Conservation (phyloP, 805 yeast genomes). For the Saccharomycopsis olivae region DNA sequence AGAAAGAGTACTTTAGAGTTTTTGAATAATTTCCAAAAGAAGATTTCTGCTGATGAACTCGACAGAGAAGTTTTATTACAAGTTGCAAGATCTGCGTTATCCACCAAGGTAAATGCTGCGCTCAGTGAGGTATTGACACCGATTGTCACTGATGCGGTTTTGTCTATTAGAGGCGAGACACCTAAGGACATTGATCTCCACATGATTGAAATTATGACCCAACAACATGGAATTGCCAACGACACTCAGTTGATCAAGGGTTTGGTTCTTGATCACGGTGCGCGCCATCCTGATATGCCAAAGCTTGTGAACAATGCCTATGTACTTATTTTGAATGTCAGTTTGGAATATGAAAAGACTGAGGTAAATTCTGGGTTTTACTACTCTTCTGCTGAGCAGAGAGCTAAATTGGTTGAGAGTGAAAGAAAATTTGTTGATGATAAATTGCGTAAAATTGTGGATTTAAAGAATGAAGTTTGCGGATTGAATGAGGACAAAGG, state of each 20-base stretch:
- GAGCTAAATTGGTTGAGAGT: conserved; percentile 86
- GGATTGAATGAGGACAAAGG: conserved; percentile 60
- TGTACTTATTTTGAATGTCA: conserved; percentile 82
- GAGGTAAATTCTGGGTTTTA: conserved; percentile 95
- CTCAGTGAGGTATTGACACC: conserved; percentile 79
- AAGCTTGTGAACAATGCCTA: conserved; percentile 72
- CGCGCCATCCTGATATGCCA: conserved; percentile 99
- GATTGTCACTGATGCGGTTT: conserved; percentile 92
- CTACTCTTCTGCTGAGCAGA: conserved; percentile 90
- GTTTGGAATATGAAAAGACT: conserved; percentile 93
- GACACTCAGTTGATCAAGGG: conserved; percentile 82
- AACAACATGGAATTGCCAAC: conserved; percentile 85
- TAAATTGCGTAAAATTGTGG: conserved; percentile 82
- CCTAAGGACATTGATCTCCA: conserved; percentile 61
- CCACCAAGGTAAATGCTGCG: conserved; percentile 76
- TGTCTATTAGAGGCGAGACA: conserved; percentile 51
- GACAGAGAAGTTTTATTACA: conserved; percentile 85
- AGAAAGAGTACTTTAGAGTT: conserved; percentile 62
- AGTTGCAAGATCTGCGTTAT: conserved; percentile 81
- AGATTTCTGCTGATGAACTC: conserved; percentile 36
- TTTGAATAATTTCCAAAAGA: conserved; percentile 38
- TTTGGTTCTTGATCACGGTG: conserved; percentile 94
- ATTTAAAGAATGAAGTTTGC: conserved; percentile 86
- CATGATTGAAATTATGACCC: conserved; percentile 96
- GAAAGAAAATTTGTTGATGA: conserved; percentile 94